phyloP scores from a whole-genome alignment of 2,329 filamentous ascomycete genomes.

The Kalmusia sp. region DNA sequence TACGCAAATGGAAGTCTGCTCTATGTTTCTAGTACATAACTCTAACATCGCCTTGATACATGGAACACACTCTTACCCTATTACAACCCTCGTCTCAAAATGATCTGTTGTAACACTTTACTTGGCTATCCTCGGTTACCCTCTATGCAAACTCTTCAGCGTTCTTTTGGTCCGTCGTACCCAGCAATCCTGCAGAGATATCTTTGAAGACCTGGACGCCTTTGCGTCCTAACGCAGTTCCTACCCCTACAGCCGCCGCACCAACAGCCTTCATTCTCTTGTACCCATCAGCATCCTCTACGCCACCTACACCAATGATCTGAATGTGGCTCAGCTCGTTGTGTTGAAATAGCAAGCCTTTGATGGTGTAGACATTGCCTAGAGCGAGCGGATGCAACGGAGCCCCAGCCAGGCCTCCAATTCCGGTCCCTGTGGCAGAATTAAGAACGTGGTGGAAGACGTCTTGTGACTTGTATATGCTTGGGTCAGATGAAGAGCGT shows the following conservation, averaged over 20 bases:
- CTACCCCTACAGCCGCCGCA: slow-evolving; percentile 69
- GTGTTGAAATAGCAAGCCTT: slow-evolving; percentile 62
- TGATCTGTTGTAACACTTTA: too few species aligned
- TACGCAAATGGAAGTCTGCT: too few species aligned
- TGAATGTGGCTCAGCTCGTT: slow-evolving; percentile 60
- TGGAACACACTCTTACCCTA: too few species aligned
- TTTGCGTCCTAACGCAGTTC: slow-evolving; percentile 70
- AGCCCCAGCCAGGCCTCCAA: slow-evolving; percentile 76
- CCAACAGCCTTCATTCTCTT: slow-evolving; percentile 69
- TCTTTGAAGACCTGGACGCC: slow-evolving; percentile 69
- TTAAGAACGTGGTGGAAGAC: slow-evolving; percentile 50
- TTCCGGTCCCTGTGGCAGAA: slow-evolving; percentile 61
- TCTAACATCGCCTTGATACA: too few species aligned
- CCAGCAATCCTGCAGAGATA: too few species aligned
- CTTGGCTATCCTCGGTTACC: too few species aligned
- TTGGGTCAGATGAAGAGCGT: slow-evolving; percentile 3
- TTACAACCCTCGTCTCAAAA: too few species aligned
- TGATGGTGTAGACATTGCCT: slow-evolving; percentile 76
- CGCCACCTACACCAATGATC: slow-evolving; percentile 77
- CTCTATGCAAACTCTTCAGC: too few species aligned
- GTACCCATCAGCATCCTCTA: slow-evolving; percentile 68
- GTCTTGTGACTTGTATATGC: slow-evolving; percentile 13
- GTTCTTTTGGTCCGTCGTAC: too few species aligned
- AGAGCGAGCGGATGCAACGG: slow-evolving; percentile 76
- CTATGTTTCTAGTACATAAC: too few species aligned